Evolutionary conservation across 2,329 filamentous ascomycete genomes (phyloP).

Genomic region (Colletotrichum aenigma): DNA sequence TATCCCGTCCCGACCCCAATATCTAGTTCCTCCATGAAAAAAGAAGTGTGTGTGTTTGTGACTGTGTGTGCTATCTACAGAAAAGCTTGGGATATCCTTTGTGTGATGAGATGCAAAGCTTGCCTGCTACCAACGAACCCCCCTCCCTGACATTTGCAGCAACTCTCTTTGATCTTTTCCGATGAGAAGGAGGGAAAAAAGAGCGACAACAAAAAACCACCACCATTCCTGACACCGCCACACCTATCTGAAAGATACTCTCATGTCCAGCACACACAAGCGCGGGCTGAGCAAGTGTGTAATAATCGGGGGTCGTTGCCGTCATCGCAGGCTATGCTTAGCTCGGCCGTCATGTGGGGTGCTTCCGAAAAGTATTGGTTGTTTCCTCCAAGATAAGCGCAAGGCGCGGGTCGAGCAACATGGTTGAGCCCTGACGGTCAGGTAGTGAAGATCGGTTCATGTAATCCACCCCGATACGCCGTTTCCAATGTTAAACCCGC

Average conservation of each 20-base stretch:
- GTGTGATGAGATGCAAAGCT: slow-evolving; percentile 22
- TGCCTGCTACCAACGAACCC: slow-evolving; percentile 14
- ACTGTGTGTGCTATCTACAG: slow-evolving; percentile 28
- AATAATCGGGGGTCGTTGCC: background rate
- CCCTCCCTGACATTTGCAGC: background rate
- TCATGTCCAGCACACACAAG: background rate
- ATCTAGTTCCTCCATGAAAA: slow-evolving; percentile 14
- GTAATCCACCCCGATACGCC: slow-evolving; percentile 11
- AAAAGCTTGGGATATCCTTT: slow-evolving; percentile 31
- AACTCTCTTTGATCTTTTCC: background rate
- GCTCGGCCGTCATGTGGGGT: background rate
- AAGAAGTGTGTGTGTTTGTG: slow-evolving; percentile 10
- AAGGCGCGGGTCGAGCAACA: slow-evolving; percentile 1
- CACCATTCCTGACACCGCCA: background rate
- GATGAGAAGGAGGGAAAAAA: background rate
- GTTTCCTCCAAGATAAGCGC: background rate
- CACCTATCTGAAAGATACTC: background rate
- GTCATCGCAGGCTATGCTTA: background rate
- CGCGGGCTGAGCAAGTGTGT: background rate
- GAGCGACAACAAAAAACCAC: background rate
- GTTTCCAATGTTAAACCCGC: slow-evolving; percentile 7
- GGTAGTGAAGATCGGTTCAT: background rate
- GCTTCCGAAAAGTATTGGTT: background rate
- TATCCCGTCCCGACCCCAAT: background rate
- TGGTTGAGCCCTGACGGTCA: slow-evolving; percentile 5